These are phyloP conservation scores for Azolla pinnata DNA, from an alignment of 75 land plant species.

Conservation along the genomic window DNA sequence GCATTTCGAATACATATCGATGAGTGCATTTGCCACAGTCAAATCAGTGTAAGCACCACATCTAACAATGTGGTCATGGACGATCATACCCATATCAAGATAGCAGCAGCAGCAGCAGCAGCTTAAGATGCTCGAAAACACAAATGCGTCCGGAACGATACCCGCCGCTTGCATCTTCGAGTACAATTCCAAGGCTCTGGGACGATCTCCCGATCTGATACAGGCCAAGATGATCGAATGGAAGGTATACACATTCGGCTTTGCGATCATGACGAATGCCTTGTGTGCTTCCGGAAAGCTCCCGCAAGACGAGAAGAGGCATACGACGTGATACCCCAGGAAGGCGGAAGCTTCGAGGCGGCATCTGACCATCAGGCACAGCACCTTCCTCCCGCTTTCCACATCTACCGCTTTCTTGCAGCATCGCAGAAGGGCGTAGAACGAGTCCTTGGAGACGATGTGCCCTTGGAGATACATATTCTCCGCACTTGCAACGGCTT, in stretches of 20 bases:
- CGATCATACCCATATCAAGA: background rate
- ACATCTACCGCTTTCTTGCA: background rate
- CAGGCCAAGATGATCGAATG: background rate
- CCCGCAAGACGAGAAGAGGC: background rate
- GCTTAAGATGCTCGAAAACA: background rate
- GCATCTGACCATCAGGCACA: background rate
- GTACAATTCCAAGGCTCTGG: background rate
- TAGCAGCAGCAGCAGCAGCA: background rate
- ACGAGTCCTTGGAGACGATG: background rate
- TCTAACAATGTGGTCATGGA: background rate
- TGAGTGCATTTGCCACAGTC: conserved; percentile 14
- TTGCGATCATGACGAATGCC: background rate
- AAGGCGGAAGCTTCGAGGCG: background rate
- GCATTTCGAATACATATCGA: conserved; percentile 21
- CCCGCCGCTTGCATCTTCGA: background rate
- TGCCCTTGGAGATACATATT: background rate
- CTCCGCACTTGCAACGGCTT: background rate
- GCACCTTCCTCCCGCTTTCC: background rate
- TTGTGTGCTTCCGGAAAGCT: background rate
- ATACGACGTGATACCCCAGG: background rate
- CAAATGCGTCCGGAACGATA: background rate
- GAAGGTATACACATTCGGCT: background rate
- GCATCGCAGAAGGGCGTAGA: background rate
- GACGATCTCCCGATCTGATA: background rate
- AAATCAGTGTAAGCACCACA: background rate